Percentiles rank a stretch among this genome's conserved stretches.
These are phyloP conservation scores for Alternaria solani DNA, from an alignment of 2,329 filamentous ascomycete genomes.

Conservation along the genomic window DNA sequence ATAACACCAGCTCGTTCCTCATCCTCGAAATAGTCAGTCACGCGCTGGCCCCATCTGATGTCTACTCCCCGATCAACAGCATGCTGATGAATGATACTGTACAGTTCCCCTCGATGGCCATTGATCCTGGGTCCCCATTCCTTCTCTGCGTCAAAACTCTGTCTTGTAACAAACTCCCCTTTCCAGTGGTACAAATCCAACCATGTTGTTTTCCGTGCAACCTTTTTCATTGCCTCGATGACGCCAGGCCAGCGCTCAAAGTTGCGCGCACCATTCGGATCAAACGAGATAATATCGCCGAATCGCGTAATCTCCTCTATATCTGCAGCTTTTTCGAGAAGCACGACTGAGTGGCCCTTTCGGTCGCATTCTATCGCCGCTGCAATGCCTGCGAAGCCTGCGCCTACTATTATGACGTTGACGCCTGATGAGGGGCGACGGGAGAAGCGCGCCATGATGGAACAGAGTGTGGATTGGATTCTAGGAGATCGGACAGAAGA, in stretches of 20 bases:
- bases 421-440: constrained; percentile 31
- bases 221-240: constrained; percentile 56
- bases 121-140: constrained; percentile 63
- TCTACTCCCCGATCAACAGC: constrained; percentile 62
- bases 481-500: neutral
- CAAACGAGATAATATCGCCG: constrained; percentile 70
- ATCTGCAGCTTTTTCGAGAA: constrained; percentile 60
- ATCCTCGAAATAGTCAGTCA: constrained; percentile 65
- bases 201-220: constrained; percentile 63
- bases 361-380: constrained; percentile 70
- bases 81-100: constrained; percentile 65
- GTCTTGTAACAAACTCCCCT: constrained; percentile 68
- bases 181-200: constrained; percentile 69
- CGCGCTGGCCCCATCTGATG: constrained; percentile 61
- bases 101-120: constrained; percentile 67
- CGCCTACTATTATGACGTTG: constrained; percentile 58
- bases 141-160: constrained; percentile 52
- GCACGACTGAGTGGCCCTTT: constrained; percentile 65
- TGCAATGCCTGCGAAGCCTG: constrained; percentile 67
- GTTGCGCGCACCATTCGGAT: constrained; percentile 67
- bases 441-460: constrained; percentile 25
- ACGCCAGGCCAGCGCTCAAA: constrained; percentile 62
- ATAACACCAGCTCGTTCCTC: constrained; percentile 61
- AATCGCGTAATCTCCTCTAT: constrained; percentile 65
- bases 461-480: neutral